These are phyloP conservation scores for Apostasia shenzhenica DNA, from an alignment of 106 monocot genomes.

Conservation along the genomic window DNA sequence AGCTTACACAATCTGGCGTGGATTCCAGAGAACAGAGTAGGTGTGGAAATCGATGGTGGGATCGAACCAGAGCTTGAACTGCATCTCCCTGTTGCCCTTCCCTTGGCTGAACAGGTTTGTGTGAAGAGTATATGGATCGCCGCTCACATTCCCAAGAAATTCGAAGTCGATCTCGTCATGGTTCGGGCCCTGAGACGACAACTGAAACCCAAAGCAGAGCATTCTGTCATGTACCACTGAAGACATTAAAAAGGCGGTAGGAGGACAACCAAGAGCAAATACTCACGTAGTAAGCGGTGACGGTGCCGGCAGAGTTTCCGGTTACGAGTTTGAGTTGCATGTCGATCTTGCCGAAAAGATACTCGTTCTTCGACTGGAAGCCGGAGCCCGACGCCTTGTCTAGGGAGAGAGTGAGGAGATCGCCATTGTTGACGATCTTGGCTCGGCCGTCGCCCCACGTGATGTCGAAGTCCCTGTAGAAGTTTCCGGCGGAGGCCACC, in stretches of 20 bases:
- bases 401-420: slow-evolving; percentile 9
- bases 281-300: slow-evolving; percentile 22
- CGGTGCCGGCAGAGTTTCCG: slow-evolving; percentile 12
- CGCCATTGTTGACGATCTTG: slow-evolving; percentile 4
- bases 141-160: slow-evolving; percentile 8
- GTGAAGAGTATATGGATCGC: slow-evolving; percentile 8
- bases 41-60: slow-evolving; percentile 9
- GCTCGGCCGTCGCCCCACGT: slow-evolving; percentile 12
- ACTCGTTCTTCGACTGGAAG: slow-evolving; percentile 12
- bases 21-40: slow-evolving; percentile 14
- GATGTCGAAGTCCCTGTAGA: background rate
- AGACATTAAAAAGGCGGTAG: no score
- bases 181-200: slow-evolving; percentile 10
- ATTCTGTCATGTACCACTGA: no score
- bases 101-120: slow-evolving; percentile 13
- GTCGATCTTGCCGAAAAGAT: slow-evolving; percentile 13
- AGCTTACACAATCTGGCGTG: slow-evolving; percentile 7
- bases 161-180: slow-evolving; percentile 16
- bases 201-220: background rate
- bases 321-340: slow-evolving; percentile 6
- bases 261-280: no score
- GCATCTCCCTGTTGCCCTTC: slow-evolving; percentile 15
- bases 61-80: slow-evolving; percentile 14
- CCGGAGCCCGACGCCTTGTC: slow-evolving; percentile 10
- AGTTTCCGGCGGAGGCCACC: background rate